A percentile compares a stretch with the other conserved stretches of the same genome.
Conservation (phyloP, 805 yeast genomes). For the Pichia gijzeniarum region DNA sequence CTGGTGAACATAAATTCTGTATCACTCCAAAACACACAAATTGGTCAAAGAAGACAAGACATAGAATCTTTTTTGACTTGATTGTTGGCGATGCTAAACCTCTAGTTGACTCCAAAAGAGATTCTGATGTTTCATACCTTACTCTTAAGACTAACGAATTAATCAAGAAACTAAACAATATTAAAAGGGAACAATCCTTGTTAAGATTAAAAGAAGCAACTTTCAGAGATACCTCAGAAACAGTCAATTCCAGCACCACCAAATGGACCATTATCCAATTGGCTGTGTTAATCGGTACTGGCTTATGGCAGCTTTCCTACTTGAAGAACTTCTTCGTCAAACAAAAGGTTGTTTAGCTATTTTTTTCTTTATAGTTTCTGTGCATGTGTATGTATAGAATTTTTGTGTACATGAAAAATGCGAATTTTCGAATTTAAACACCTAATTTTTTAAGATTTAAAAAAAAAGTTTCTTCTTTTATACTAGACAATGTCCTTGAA, state of each 20-base stretch:
- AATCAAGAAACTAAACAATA: slow-evolving; percentile 50
- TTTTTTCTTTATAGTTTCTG: neutral
- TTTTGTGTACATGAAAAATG: too few relatives aligned
- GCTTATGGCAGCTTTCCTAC: slow-evolving; percentile 69
- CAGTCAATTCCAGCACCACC: slow-evolving; percentile 62
- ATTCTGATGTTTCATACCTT: slow-evolving; percentile 46
- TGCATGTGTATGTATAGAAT: too few relatives aligned
- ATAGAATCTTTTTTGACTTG: slow-evolving; percentile 66
- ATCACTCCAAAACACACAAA: slow-evolving; percentile 45
- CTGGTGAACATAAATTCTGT: slow-evolving; percentile 78
- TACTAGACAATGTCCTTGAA: neutral
- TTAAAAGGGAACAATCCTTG: slow-evolving; percentile 57
- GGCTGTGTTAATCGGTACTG: slow-evolving; percentile 56
- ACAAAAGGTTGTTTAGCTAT: slow-evolving; percentile 53
- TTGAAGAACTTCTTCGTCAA: slow-evolving; percentile 72
- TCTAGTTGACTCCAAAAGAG: slow-evolving; percentile 62
- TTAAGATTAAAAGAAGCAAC: slow-evolving; percentile 70
- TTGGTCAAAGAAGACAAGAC: slow-evolving; percentile 42
- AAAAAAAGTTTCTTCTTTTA: neutral
- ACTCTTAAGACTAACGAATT: slow-evolving; percentile 52
- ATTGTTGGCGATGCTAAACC: slow-evolving; percentile 59
- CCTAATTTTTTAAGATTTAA: too few relatives aligned
- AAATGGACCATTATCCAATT: slow-evolving; percentile 70
- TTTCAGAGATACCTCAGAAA: slow-evolving; percentile 67
- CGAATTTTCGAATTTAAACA: too few relatives aligned